Conservation (phyloP, 495 filamentous ascomycete species). For the Tuber umbilicatum region DNA sequence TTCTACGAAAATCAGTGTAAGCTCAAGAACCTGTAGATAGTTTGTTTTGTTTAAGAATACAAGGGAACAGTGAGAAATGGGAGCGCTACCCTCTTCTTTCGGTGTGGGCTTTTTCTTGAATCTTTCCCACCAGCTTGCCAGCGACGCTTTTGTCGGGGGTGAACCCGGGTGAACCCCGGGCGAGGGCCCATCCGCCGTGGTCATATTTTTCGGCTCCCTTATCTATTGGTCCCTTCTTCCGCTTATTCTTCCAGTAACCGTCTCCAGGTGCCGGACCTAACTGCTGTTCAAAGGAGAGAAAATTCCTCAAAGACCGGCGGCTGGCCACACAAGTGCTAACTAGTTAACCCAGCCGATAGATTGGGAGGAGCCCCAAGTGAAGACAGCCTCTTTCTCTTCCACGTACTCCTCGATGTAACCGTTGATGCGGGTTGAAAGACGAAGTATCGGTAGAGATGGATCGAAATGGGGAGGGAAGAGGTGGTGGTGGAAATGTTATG, state of each 20-base stretch:
- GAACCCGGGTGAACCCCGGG: constrained; percentile 41
- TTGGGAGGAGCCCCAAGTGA: not conserved
- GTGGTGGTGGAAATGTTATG: constrained; percentile 27
- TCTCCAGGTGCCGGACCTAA: not conserved
- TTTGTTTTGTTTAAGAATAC: not conserved
- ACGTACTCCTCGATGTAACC: not conserved
- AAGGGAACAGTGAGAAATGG: not conserved
- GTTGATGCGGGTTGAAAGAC: not conserved
- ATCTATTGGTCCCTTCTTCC: constrained; percentile 7
- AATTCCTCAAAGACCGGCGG: not conserved
- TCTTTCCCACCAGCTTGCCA: constrained; percentile 68
- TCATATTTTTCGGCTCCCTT: constrained; percentile 26
- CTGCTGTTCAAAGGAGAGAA: not conserved
- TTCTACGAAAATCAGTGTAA: constrained; percentile 18
- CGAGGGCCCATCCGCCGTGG: constrained; percentile 12
- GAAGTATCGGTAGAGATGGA: constrained; percentile 7
- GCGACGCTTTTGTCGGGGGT: constrained; percentile 60
- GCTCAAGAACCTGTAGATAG: not conserved
- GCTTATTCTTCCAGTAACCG: not conserved
- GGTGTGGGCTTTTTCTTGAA: constrained; percentile 56
- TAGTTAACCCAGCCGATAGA: not conserved
- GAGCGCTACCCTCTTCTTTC: constrained; percentile 52
- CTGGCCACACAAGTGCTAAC: not conserved
- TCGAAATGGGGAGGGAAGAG: constrained; percentile 8
- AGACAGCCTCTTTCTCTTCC: constrained; percentile 5